A percentile compares a stretch with the other conserved stretches of the same genome.
phyloP scores from a whole-genome alignment of 768 basidiomycete genomes.

The Mycena leptocephala region DNA sequence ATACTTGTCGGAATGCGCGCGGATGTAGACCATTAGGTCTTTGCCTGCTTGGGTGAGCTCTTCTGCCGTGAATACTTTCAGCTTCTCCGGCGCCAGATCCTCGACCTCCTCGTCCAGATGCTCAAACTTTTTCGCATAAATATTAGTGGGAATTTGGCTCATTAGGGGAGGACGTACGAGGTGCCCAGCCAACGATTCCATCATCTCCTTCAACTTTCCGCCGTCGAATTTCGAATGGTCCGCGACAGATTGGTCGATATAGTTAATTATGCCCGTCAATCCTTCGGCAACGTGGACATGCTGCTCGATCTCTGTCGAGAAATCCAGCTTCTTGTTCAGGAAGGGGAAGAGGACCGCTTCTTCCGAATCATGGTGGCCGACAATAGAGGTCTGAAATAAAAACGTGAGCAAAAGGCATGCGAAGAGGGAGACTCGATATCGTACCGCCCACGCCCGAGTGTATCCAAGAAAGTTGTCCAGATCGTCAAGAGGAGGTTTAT shows the following conservation, averaged over 20 bases:
- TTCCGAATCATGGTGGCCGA: constrained; percentile 55
- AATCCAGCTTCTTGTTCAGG: constrained; percentile 54
- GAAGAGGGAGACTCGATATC: neutral
- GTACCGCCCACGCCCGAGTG: constrained; percentile 53
- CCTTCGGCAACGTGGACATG: constrained; percentile 52
- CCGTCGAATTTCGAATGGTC: constrained; percentile 51
- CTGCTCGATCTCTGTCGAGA: constrained; percentile 53
- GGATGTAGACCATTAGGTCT: constrained; percentile 41
- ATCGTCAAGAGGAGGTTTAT: constrained; percentile 52
- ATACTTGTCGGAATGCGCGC: constrained; percentile 45
- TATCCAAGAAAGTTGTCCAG: constrained; percentile 59
- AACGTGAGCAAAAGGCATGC: neutral
- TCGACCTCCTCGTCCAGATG: constrained; percentile 57
- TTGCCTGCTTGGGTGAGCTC: constrained; percentile 42
- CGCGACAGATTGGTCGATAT: constrained; percentile 41
- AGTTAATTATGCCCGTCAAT: constrained; percentile 44
- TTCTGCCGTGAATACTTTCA: constrained; percentile 48
- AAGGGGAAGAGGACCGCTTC: constrained; percentile 56
- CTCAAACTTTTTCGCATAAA: constrained; percentile 42
- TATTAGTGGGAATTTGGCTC: neutral
- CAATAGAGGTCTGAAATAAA: constrained; percentile 42
- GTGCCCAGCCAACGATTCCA: constrained; percentile 46
- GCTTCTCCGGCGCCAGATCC: constrained; percentile 49
- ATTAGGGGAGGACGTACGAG: constrained; percentile 44
- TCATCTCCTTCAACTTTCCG: constrained; percentile 42